These are phyloP conservation scores for Cystobasidium slooffiae DNA, from an alignment of 1,284 basidiomycete genomes.

Conservation along the genomic window DNA sequence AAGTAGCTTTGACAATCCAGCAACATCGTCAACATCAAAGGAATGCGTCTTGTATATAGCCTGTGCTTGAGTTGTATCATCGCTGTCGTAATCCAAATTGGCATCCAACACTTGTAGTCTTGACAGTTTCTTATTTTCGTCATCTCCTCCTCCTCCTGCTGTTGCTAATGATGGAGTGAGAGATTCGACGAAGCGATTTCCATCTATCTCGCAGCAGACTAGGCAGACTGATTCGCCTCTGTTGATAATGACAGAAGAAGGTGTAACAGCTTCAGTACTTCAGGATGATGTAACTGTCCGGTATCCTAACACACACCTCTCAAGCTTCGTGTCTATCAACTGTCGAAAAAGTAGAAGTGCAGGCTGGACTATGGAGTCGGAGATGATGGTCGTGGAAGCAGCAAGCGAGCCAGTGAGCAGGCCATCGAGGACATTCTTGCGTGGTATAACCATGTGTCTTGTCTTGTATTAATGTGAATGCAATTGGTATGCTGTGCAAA, in stretches of 20 bases:
- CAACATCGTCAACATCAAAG: slow-evolving; percentile 11
- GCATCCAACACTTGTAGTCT: slow-evolving; percentile 7
- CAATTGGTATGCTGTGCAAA: background rate
- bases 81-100: slow-evolving; percentile 9
- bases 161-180: background rate
- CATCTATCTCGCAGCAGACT: slow-evolving; percentile 16
- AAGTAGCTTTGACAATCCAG: background rate
- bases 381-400: slow-evolving; percentile 44
- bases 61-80: background rate
- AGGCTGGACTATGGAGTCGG: slow-evolving; percentile 49
- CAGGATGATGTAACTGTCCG: background rate
- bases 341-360: slow-evolving; percentile 43
- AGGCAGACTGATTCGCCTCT: slow-evolving; percentile 5
- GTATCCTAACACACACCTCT: slow-evolving; percentile 5
- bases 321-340: slow-evolving; percentile 43
- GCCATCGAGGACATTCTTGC: slow-evolving; percentile 1
- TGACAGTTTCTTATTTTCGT: background rate
- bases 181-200: slow-evolving; percentile 18
- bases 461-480: too few relatives aligned
- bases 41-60: background rate
- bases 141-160: background rate
- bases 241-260: background rate
- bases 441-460: background rate
- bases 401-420: slow-evolving; percentile 6
- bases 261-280: background rate